Conservation (phyloP, 1,284 basidiomycete genomes). For the Inonotus obliquus region DNA sequence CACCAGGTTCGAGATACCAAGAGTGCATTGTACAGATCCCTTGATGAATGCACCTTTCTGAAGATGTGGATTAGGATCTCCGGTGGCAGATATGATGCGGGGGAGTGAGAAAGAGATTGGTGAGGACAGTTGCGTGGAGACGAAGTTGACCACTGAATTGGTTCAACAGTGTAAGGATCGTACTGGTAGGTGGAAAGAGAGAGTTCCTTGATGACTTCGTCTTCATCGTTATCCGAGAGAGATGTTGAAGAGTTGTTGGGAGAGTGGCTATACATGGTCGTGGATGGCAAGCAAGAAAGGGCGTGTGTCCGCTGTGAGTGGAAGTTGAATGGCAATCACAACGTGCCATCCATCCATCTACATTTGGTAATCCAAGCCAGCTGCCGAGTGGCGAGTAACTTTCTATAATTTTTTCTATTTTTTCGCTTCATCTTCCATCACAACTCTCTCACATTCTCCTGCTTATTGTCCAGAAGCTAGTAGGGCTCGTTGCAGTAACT, state of each 20-base stretch:
- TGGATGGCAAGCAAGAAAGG: background rate
- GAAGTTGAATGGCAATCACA: background rate
- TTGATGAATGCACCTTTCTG: conserved; percentile 70
- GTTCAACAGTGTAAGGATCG: conserved; percentile 18
- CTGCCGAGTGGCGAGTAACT: conserved; percentile 3
- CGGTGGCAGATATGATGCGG: conserved; percentile 67
- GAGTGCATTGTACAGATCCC: conserved; percentile 73
- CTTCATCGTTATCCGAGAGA: conserved; percentile 43
- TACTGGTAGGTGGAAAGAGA: conserved; percentile 43
- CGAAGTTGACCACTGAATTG: conserved; percentile 17
- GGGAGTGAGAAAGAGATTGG: conserved; percentile 31
- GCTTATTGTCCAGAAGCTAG: no score
- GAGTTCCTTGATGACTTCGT: conserved; percentile 48
- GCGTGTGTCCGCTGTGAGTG: conserved; percentile 9
- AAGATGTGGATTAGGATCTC: conserved; percentile 95
- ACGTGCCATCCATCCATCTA: background rate
- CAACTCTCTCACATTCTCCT: no score
- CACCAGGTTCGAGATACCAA: conserved; percentile 93
- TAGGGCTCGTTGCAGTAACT: no score
- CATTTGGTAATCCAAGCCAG: background rate
- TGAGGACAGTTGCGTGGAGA: conserved; percentile 1
- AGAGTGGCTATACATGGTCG: conserved; percentile 21
- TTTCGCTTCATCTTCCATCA: no score
- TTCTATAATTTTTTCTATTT: no score
- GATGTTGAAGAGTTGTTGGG: conserved; percentile 31